Base-by-base conservation (phyloP, 139 green algal genomes). In the Coelastrella sp. region DNA sequence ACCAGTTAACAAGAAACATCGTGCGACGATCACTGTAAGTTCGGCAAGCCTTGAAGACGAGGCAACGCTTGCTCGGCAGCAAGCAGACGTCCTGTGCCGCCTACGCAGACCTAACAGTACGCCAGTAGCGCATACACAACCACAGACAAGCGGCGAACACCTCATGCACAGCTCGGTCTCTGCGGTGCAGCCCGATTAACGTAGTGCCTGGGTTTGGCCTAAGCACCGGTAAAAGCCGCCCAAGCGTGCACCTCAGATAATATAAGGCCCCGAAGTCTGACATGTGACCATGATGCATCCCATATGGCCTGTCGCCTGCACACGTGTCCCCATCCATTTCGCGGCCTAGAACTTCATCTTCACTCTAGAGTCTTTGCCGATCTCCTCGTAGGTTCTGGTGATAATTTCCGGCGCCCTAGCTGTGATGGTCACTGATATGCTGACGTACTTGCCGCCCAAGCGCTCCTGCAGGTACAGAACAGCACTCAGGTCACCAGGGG, bases 401-500 rank as follows among this genome's bases (percentile, higher is more conserved):
- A 89, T 59, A 20, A 90, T 64, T 65, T 90, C 85, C 13, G 71
- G 85, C 8, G 85, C 85, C 0, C 73, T 32, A 7, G 71, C 85
- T 4, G 23, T 22, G 7, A 90, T 54, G 0, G 17, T 75, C 60
- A 96, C 89, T 22, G 75, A 20, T 16, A 96, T 79, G 83, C 87
- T 94, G 8, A 96, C 8, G 60, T 92, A 96, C 83, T 94, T 94
- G 57, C 95, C 95, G 7, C 86, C 86, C 76, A 95, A 56, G 3
- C 94, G 90, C 79, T 94, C 86, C 91, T 93, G 82, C 80, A 86
- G 23, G n/a, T n/a, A 57, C n/a, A 83, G 13, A 1, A 47, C 32
- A 47, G 32, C 32, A 47, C 32, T 47, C 32, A 47, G 32, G 32
- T 47, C 32, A 47, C 32, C 32, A 47, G 32, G 32, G 32, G 1